Conservation (phyloP, 2,329 filamentous ascomycete genomes). For the Microsporum ferrugineum region DNA sequence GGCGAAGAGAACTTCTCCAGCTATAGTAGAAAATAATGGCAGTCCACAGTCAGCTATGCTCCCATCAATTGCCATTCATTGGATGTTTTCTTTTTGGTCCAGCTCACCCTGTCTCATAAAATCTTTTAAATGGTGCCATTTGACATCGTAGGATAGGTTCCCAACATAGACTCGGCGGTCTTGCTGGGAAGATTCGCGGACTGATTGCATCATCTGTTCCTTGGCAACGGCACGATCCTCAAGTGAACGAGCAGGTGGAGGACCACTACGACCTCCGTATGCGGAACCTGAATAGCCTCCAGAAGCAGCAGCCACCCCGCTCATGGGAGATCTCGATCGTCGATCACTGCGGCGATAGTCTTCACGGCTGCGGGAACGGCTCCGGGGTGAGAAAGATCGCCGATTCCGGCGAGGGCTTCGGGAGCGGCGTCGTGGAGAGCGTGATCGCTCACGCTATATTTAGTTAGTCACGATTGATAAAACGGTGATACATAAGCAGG, state of each 20-base stretch:
- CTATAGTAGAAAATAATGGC: constrained; percentile 42
- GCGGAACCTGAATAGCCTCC: constrained; percentile 57
- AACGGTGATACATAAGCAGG: background rate
- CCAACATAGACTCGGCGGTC: constrained; percentile 99
- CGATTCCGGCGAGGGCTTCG: constrained; percentile 68
- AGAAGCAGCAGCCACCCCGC: constrained; percentile 54
- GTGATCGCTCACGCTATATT: constrained; percentile 62
- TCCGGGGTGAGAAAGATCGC: constrained; percentile 67
- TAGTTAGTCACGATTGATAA: background rate
- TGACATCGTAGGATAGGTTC: constrained; percentile 98
- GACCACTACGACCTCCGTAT: constrained; percentile 49
- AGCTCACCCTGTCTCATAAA: constrained; percentile 97
- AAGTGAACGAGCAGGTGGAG: constrained; percentile 57
- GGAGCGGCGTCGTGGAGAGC: constrained; percentile 57
- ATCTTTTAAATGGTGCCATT: constrained; percentile 99
- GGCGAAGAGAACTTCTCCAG: constrained; percentile 98
- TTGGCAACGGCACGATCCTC: constrained; percentile 76
- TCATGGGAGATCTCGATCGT: constrained; percentile 80
- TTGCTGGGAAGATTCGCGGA: constrained; percentile 91
- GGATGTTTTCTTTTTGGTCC: constrained; percentile 14
- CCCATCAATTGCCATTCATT: constrained; percentile 13
- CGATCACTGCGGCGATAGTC: constrained; percentile 63
- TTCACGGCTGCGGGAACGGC: constrained; percentile 67
- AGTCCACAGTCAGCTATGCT: constrained; percentile 23
- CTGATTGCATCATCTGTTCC: constrained; percentile 91